phyloP scores from a whole-genome alignment of 352 stramenopile genomes.

The Globisporangium rhizosaccharum region DNA sequence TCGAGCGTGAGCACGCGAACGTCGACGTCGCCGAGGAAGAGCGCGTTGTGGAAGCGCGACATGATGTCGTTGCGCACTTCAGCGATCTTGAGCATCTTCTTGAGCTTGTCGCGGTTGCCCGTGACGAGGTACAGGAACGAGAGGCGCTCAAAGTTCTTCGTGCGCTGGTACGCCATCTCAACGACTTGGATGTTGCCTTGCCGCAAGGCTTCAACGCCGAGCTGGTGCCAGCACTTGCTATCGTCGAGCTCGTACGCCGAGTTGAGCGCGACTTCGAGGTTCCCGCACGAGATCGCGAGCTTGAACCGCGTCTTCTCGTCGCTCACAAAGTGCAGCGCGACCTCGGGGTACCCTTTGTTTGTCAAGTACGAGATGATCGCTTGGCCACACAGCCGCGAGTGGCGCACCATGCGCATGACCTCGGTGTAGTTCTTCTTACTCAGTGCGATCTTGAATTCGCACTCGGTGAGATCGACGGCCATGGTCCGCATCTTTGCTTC shows the following conservation, averaged over 20 bases:
- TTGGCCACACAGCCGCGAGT: slow-evolving; percentile 95
- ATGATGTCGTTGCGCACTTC: slow-evolving; percentile 98
- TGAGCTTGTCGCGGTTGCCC: slow-evolving; percentile 97
- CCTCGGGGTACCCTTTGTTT: slow-evolving; percentile 98
- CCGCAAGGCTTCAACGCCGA: slow-evolving; percentile 95
- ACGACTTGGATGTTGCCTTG: slow-evolving; percentile 99
- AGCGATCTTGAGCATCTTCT: slow-evolving; percentile 99
- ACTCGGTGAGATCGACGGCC: slow-evolving; percentile 98
- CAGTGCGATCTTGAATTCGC: slow-evolving; percentile 97
- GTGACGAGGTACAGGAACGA: slow-evolving; percentile 99
- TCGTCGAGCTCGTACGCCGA: slow-evolving; percentile 95
- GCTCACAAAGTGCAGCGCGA: slow-evolving; percentile 99
- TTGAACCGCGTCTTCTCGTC: slow-evolving; percentile 98
- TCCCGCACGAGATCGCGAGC: slow-evolving; percentile 97
- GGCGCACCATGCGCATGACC: slow-evolving; percentile 98
- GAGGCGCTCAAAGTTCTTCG: slow-evolving; percentile 99
- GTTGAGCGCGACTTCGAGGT: slow-evolving; percentile 98
- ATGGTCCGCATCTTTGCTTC: slow-evolving; percentile 96
- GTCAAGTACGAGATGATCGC: slow-evolving; percentile 99
- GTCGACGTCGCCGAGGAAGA: slow-evolving; percentile 96
- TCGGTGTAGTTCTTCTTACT: slow-evolving; percentile 95
- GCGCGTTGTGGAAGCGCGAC: slow-evolving; percentile 97
- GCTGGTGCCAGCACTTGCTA: slow-evolving; percentile 95
- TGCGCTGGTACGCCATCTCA: slow-evolving; percentile 99
- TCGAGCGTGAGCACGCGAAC: slow-evolving; percentile 96